phyloP scores from a whole-genome alignment of 176 grass and related monocot species.

The Puccinellia tenuiflora region DNA sequence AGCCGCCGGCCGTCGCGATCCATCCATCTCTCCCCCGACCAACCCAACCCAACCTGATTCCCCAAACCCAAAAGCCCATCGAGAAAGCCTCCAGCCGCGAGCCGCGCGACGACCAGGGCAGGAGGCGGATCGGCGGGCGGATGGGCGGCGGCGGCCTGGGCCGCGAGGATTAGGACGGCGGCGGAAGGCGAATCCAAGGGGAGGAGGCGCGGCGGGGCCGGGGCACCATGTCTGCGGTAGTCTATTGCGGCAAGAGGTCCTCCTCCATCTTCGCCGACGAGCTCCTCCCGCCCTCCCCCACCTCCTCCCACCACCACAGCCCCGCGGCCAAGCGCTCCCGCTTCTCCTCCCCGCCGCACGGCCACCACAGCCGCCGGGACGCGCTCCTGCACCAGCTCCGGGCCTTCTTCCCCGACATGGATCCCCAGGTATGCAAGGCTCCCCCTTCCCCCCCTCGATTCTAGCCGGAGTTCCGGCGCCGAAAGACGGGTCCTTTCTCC shows the following conservation, averaged over 20 bases:
- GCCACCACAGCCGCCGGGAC: conserved; percentile 29
- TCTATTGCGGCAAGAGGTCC: conserved; percentile 93
- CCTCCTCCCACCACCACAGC: conserved; percentile 31
- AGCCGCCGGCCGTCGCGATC: background rate
- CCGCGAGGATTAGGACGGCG: conserved; percentile 33
- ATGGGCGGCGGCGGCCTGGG: conserved; percentile 1
- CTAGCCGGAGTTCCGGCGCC: background rate
- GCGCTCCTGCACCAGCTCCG: conserved; percentile 44
- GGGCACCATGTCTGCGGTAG: conserved; percentile 93
- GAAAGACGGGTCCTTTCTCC: background rate
- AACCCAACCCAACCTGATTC: background rate
- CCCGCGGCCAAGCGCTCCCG: conserved; percentile 57
- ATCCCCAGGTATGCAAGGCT: conserved; percentile 50
- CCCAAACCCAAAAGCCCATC: background rate
- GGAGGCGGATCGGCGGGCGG: background rate
- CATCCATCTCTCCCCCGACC: background rate
- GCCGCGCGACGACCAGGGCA: background rate
- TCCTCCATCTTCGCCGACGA: conserved; percentile 95
- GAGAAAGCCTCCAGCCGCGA: no score
- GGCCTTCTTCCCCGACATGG: conserved; percentile 65
- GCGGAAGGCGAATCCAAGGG: background rate
- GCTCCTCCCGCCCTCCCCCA: conserved; percentile 54
- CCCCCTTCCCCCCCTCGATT: background rate
- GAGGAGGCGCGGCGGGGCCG: conserved; percentile 9
- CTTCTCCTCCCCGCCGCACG: conserved; percentile 43